Base-by-base conservation (phyloP, 2,329 filamentous ascomycete species). In the Onygena corvina region DNA sequence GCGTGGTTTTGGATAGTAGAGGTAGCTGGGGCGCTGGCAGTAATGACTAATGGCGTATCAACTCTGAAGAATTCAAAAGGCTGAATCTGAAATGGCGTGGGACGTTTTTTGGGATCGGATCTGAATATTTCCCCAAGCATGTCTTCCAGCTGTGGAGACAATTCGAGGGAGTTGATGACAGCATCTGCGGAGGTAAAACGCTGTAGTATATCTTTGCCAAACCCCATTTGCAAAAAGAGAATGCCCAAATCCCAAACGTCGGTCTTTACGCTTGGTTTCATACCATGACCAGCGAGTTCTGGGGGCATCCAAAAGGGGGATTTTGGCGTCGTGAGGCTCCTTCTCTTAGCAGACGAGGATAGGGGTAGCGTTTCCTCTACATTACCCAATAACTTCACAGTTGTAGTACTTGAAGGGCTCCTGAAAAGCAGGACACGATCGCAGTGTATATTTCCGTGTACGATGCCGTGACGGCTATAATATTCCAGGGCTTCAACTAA, bases 221-320 rank as follows among this genome's bases (percentile, higher is more conserved):
- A 90, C 2, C 92, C 77, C 87, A 96, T 95, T 63, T 98, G 90
- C 33, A 94, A 67, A 58, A 95, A 85, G 3, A 95, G 77, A 25
- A 95, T 79, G 3, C 92, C 92, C 59, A 98, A 80, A 56, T 95
- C 86, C 92, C 92, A 98, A 6, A 96, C 79, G 63, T 96, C 92
- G 0, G 87, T 86, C 64, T 94, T 94, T 59, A 67, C 83, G 73
- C 64, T 83, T 47, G 64, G 64, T 31, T 64, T 61, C 29, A 61
- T 72, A 25, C 75, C 75, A 23, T 76, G 81, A 52, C 75, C 77
- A 1, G 72, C 75, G 42, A 88, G 75, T 65, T 94, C 88, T 1
- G 88, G 84, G 1, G 89, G 80, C 4, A 84, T 67, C 89, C 89
- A 94, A 56, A 87, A 86, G 1, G 83, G 80, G 12, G 86, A 88